Conservation (phyloP, 352 stramenopile species). For the Pythium aquatile region DNA sequence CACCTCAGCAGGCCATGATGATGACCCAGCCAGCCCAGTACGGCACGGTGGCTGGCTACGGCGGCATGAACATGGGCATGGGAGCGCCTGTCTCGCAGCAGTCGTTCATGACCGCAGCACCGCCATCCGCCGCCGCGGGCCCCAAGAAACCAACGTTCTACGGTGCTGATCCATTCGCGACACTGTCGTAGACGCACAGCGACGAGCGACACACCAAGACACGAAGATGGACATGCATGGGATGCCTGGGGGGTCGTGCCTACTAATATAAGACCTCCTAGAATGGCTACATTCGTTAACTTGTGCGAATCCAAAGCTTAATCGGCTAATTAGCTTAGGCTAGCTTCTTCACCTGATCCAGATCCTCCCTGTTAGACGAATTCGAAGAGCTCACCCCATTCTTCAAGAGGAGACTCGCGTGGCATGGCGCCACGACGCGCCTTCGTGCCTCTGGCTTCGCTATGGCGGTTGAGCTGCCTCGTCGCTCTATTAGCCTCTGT, state of each 20-base stretch:
- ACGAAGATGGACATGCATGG: neutral
- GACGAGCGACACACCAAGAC: neutral
- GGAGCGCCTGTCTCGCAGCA: conserved; percentile 19
- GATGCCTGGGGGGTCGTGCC: neutral
- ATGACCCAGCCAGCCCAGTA: conserved; percentile 22
- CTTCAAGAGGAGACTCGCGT: neutral
- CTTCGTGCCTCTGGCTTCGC: neutral
- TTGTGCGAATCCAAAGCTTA: neutral
- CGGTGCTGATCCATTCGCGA: conserved; percentile 27
- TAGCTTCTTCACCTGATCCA: neutral
- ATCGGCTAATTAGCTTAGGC: neutral
- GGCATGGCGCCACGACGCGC: neutral
- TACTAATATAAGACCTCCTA: neutral
- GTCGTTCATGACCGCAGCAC: conserved; percentile 27
- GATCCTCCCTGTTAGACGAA: neutral
- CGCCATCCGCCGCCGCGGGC: neutral
- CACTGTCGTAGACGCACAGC: conserved; percentile 16
- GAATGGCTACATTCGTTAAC: conserved; percentile 7
- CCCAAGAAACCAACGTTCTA: conserved; percentile 23
- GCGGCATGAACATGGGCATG: conserved; percentile 18
- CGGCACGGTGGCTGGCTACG: conserved; percentile 19
- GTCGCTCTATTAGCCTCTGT: conserved; percentile 1
- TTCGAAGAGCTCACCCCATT: conserved; percentile 3
- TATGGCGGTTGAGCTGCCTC: neutral
- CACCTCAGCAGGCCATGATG: conserved; percentile 14